Conservation (phyloP, 1,284 basidiomycete genomes). For the Boletus calvinii region DNA sequence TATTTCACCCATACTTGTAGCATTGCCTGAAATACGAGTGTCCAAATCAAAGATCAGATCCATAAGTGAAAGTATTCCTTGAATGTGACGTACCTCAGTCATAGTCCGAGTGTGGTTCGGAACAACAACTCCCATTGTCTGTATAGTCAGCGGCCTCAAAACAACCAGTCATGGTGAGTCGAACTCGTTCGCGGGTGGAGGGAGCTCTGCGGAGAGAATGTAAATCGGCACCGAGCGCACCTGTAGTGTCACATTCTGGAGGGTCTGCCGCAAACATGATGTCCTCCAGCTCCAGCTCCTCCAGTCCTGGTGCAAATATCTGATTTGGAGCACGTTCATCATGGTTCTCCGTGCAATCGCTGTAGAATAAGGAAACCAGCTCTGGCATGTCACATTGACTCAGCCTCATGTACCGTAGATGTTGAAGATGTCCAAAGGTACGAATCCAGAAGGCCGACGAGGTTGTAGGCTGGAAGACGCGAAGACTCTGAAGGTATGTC, state of each 20-base stretch:
- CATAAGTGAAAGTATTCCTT: no score
- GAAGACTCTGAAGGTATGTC: not conserved
- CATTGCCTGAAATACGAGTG: no score
- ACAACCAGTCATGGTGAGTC: not conserved
- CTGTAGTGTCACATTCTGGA: no score
- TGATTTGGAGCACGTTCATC: not conserved
- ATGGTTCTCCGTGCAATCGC: no score
- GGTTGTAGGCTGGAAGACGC: not conserved
- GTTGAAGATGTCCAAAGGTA: not conserved
- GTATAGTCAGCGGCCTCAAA: no score
- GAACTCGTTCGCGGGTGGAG: not conserved
- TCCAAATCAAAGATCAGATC: no score
- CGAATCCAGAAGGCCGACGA: not conserved
- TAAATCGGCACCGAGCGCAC: not conserved
- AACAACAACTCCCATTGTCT: no score
- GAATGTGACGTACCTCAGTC: no score
- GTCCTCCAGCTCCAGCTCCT: not conserved
- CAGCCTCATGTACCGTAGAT: slow-evolving; percentile 1
- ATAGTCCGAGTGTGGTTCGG: no score
- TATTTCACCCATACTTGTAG: no score
- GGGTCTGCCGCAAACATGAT: no score
- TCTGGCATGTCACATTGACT: not conserved
- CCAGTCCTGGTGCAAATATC: not conserved
- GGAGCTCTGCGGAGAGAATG: not conserved
- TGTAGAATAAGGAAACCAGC: not conserved